A percentile compares a stretch with the other conserved stretches of the same genome.
phyloP scores from a whole-genome alignment of 108 stramenopile genomes.

The Ochromonas danica region DNA sequence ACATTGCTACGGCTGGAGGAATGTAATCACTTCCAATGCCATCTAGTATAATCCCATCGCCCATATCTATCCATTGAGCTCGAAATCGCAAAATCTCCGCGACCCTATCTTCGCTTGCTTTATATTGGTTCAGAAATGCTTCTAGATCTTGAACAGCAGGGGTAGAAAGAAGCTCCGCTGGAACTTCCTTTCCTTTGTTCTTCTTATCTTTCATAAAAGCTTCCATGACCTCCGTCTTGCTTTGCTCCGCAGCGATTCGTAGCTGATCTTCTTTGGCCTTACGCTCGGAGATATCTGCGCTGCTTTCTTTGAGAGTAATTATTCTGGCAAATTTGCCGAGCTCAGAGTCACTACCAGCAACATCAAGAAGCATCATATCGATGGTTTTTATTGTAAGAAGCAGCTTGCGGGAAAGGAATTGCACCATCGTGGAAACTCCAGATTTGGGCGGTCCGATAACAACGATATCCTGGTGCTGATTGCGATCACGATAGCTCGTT shows the following conservation, averaged over 20 bases:
- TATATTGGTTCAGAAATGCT: neutral
- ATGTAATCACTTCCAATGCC: neutral
- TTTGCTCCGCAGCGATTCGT: neutral
- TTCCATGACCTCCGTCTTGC: slow-evolving; percentile 18
- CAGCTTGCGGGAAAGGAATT: slow-evolving; percentile 38
- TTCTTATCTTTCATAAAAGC: slow-evolving; percentile 28
- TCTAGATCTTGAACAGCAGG: neutral
- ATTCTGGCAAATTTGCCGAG: neutral
- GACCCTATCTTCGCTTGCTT: neutral
- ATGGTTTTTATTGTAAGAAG: neutral
- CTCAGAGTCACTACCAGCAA: neutral
- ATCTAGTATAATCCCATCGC: slow-evolving; percentile 10
- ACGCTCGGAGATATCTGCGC: neutral
- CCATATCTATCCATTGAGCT: neutral
- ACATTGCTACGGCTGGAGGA: neutral
- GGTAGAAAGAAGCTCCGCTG: slow-evolving; percentile 4
- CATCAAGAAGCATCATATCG: neutral
- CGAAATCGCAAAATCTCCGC: slow-evolving; percentile 9
- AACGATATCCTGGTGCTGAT: slow-evolving; percentile 43
- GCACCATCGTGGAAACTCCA: slow-evolving; percentile 40
- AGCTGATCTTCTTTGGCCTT: slow-evolving; percentile 33
- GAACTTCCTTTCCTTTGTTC: slow-evolving; percentile 30
- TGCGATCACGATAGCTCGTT: neutral
- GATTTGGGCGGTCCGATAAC: slow-evolving; percentile 48
- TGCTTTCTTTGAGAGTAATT: neutral